Conservation (phyloP, 306 rosid genomes). For the Aeschynomene evenia region DNA sequence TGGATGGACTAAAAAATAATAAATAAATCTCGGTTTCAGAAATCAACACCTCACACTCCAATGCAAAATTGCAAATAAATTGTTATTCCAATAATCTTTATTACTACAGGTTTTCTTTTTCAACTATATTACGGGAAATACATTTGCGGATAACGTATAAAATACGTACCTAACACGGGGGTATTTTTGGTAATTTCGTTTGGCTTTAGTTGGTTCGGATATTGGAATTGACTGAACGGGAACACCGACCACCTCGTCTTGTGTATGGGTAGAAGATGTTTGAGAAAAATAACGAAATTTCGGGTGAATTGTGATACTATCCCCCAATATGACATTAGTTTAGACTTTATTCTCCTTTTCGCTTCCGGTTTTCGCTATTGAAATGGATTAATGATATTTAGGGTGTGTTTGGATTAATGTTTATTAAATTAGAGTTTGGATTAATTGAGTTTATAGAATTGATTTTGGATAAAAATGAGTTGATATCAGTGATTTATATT, state of each 20-base stretch:
- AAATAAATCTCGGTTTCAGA: conserved; percentile 17
- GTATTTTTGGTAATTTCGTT: not conserved
- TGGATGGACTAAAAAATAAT: not conserved
- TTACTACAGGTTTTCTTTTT: not conserved
- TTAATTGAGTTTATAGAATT: too few relatives aligned
- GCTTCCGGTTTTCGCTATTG: too few relatives aligned
- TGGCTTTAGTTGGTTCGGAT: not conserved
- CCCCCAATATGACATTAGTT: not conserved
- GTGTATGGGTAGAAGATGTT: not conserved
- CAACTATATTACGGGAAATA: conserved; percentile 29
- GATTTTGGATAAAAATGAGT: too few relatives aligned
- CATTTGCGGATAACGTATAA: not conserved
- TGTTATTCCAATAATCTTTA: conserved; percentile 34
- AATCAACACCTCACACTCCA: not conserved
- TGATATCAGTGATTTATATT: too few relatives aligned
- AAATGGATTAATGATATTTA: too few relatives aligned
- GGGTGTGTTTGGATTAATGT: too few relatives aligned
- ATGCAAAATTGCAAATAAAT: conserved; percentile 41
- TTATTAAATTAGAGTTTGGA: too few relatives aligned
- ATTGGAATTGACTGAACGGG: not conserved
- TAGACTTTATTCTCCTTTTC: not conserved
- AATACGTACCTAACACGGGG: not conserved
- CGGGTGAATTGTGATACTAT: not conserved
- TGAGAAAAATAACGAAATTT: not conserved
- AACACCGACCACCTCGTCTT: conserved; percentile 21